These are phyloP conservation scores for Paraglomus brasilianum DNA, from an alignment of 192 early-diverging fungal species.

Conservation along the genomic window DNA sequence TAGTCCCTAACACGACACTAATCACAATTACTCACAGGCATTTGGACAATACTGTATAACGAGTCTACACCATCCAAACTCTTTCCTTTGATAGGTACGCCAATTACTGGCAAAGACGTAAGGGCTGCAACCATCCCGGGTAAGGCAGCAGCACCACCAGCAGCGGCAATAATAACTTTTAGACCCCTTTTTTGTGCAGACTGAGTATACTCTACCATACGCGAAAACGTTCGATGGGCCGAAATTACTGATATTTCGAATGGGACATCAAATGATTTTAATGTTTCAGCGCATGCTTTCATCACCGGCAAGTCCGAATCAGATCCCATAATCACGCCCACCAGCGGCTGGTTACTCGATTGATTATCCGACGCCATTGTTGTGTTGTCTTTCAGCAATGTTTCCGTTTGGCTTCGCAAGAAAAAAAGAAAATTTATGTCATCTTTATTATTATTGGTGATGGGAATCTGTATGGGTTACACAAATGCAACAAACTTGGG, in stretches of 20 bases:
- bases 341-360: constrained; percentile 68
- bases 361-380: too few species aligned
- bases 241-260: constrained; percentile 98
- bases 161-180: constrained; percentile 97
- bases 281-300: constrained; percentile 85
- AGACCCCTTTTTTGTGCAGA: constrained; percentile 85
- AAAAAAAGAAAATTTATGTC: too few species aligned
- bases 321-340: constrained; percentile 99
- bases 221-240: constrained; percentile 92
- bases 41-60: constrained; percentile 97
- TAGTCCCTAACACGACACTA: constrained; percentile 1
- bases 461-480: too few species aligned
- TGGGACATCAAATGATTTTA: constrained; percentile 86
- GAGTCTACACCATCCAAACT: constrained; percentile 96
- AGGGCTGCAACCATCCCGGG: constrained; percentile 99
- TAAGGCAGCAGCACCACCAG: constrained; percentile 97
- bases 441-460: too few species aligned
- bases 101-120: constrained; percentile 96
- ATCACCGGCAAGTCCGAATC: constrained; percentile 97
- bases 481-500: too few species aligned
- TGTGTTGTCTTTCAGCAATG: too few species aligned
- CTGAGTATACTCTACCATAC: constrained; percentile 92
- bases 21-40: constrained; percentile 74
- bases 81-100: constrained; percentile 93
- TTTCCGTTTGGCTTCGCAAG: too few species aligned